Evolutionary conservation across 23 red algal species (phyloP).

Genomic region (Gracilaria gracilis): DNA sequence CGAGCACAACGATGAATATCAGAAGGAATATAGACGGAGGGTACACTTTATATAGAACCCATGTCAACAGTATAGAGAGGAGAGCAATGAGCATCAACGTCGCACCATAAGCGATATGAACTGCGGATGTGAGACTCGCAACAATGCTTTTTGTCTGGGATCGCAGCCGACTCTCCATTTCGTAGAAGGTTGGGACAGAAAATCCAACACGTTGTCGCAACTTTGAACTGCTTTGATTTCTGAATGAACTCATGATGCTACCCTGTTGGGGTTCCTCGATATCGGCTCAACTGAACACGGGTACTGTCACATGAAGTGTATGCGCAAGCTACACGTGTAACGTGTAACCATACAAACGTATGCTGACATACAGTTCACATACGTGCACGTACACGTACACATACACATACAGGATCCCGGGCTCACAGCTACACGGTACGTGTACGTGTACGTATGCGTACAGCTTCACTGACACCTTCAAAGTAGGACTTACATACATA

Average conservation of each 20-base stretch:
- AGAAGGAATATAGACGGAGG: constrained; percentile 11
- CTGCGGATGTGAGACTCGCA: constrained; percentile 23
- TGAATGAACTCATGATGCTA: neutral
- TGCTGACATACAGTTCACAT: no score
- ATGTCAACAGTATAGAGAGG: neutral
- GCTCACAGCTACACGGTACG: no score
- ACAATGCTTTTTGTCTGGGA: constrained; percentile 1
- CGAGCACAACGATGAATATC: neutral
- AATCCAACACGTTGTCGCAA: neutral
- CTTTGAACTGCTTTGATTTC: neutral
- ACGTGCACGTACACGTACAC: neutral
- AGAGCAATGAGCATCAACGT: constrained; percentile 10
- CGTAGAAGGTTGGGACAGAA: neutral
- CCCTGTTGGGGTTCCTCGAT: no score
- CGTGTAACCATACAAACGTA: no score
- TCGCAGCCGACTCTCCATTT: constrained; percentile 19
- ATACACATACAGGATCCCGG: no score
- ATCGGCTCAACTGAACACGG: no score
- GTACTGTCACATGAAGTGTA: no score
- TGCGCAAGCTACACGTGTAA: no score
- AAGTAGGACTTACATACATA: no score
- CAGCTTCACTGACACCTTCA: no score
- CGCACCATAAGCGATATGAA: constrained; percentile 24
- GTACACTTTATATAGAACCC: constrained; percentile 20
- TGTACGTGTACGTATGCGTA: no score